phyloP scores from a whole-genome alignment of 371 early-diverging fungal genomes.

The Mortierella sp. region DNA sequence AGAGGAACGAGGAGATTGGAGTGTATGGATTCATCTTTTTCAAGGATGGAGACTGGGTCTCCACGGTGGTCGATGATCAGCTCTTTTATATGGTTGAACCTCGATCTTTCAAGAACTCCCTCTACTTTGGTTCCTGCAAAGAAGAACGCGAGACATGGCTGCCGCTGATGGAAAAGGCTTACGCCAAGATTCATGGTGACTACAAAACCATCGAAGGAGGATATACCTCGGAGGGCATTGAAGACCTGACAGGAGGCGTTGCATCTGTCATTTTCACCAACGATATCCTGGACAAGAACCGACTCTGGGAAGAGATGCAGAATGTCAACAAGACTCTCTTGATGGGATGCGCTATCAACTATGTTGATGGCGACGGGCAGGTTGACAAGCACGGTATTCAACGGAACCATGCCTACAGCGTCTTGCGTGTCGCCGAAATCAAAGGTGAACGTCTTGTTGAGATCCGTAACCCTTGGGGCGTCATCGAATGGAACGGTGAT shows the following conservation, averaged over 20 bases:
- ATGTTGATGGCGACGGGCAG: constrained; percentile 22
- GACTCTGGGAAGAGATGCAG: constrained; percentile 60
- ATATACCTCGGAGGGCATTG: constrained; percentile 58
- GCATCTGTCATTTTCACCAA: constrained; percentile 41
- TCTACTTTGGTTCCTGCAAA: constrained; percentile 60
- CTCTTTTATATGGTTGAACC: constrained; percentile 53
- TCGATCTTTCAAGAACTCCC: constrained; percentile 44
- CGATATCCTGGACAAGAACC: constrained; percentile 58
- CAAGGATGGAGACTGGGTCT: constrained; percentile 67
- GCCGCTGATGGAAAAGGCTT: constrained; percentile 69
- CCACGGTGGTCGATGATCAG: constrained; percentile 71
- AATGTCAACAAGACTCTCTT: constrained; percentile 49
- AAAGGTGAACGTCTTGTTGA: constrained; percentile 50
- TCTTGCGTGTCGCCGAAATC: constrained; percentile 51
- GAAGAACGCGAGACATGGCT: constrained; percentile 65
- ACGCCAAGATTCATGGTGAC: constrained; percentile 64
- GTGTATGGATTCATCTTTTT: constrained; percentile 55
- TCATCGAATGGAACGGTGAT: constrained; percentile 54
- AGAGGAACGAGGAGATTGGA: constrained; percentile 52
- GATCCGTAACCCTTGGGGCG: constrained; percentile 60
- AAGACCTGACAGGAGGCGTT: constrained; percentile 63
- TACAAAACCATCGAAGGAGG: constrained; percentile 58
- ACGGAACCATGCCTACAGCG: constrained; percentile 56
- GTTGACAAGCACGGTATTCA: constrained; percentile 44
- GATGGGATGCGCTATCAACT: constrained; percentile 55